A percentile compares a stretch with the other conserved stretches of the same genome.
Conservation (phyloP, 805 yeast species). For the Sugiyamaella valdiviana region DNA sequence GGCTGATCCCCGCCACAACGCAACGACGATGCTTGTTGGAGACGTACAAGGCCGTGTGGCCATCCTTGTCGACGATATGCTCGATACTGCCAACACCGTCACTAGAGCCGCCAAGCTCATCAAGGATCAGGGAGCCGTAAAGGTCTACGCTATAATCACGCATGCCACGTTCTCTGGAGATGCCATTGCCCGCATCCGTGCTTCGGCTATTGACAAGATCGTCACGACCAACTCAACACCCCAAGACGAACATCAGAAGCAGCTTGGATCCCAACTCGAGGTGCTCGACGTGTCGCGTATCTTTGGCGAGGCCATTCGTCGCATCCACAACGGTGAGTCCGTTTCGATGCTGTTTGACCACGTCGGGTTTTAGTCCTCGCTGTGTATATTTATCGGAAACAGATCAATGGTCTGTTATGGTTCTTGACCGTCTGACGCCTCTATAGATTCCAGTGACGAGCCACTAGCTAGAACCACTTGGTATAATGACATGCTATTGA, state of each 20-base stretch:
- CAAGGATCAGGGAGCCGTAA: conserved; percentile 87
- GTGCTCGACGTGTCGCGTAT: conserved; percentile 83
- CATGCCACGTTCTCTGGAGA: conserved; percentile 94
- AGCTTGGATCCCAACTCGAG: conserved; percentile 57
- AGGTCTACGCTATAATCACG: conserved; percentile 81
- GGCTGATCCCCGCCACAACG: conserved; percentile 14
- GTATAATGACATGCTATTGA: too few relatives aligned
- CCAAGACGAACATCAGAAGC: conserved; percentile 53
- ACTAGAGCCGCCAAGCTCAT: conserved; percentile 86
- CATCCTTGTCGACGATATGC: conserved; percentile 87
- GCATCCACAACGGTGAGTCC: conserved; percentile 96
- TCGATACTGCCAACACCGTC: conserved; percentile 88
- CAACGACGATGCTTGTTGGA: conserved; percentile 83
- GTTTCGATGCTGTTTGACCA: conserved; percentile 91
- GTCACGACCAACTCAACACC: conserved; percentile 91
- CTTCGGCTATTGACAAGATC: conserved; percentile 70
- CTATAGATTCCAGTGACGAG: too few relatives aligned
- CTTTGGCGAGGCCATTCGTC: conserved; percentile 89
- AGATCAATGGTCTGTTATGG: too few relatives aligned
- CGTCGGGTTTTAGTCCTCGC: conserved; percentile 28
- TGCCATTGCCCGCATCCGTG: conserved; percentile 64
- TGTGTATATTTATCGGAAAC: conserved; percentile 3
- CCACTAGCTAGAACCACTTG: too few relatives aligned
- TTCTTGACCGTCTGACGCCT: too few relatives aligned
- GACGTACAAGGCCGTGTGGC: conserved; percentile 83